Evolutionary conservation across 257 asterid species (phyloP).

Genomic region (Prunella vulgaris): DNA sequence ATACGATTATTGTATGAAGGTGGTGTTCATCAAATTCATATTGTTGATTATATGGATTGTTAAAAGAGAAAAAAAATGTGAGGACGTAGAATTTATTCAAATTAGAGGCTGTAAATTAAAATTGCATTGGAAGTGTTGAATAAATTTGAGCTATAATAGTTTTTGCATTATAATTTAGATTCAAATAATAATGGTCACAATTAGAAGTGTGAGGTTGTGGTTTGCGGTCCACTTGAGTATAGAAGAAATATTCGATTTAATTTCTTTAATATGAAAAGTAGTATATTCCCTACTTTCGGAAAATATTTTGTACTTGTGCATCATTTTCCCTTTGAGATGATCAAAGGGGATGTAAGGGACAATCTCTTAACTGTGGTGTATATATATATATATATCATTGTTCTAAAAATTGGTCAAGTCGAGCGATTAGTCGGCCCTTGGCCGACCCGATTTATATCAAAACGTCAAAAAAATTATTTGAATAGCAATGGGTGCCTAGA

Average conservation of each 20-base stretch:
- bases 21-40: not conserved
- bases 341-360: not conserved
- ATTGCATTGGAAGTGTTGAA: not conserved
- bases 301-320: not conserved
- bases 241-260: slow-evolving; percentile 11
- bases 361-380: not conserved
- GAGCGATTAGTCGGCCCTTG: no score
- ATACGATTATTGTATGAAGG: not conserved
- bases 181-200: not conserved
- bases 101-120: not conserved
- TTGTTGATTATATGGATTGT: not conserved
- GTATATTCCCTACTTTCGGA: slow-evolving; percentile 23
- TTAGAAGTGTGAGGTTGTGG: not conserved
- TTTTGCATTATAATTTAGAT: not conserved
- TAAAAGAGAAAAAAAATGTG: no score
- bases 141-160: not conserved
- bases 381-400: no score
- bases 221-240: not conserved
- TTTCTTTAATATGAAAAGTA: slow-evolving; percentile 19
- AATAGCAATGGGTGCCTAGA: no score
- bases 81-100: not conserved
- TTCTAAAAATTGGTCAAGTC: no score
- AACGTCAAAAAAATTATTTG: no score
- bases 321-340: not conserved
- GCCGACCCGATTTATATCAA: no score